These are phyloP conservation scores for Kwoniella sp. DNA, from an alignment of 768 basidiomycete genomes.

Conservation along the genomic window DNA sequence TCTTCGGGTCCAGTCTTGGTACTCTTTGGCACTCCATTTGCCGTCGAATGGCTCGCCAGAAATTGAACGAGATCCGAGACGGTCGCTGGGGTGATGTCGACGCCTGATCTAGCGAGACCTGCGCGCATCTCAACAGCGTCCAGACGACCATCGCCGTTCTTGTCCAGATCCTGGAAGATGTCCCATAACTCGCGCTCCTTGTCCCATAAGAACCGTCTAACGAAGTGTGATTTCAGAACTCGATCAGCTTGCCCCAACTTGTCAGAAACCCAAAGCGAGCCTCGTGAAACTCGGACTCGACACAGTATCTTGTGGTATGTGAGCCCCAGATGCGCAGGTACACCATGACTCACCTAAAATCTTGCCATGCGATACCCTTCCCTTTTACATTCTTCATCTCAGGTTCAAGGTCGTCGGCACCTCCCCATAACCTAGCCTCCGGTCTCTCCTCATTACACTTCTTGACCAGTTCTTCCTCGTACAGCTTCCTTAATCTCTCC, in stretches of 20 bases:
- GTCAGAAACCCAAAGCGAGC: too few species aligned
- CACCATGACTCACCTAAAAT: conserved; percentile 54
- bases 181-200: conserved; percentile 73
- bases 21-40: conserved; percentile 11
- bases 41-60: conserved; percentile 64
- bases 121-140: conserved; percentile 67
- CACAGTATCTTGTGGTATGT: not conserved
- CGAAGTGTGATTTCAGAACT: too few species aligned
- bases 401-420: conserved; percentile 50
- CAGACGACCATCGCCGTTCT: conserved; percentile 82
- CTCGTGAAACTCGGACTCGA: too few species aligned
- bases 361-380: conserved; percentile 55
- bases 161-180: conserved; percentile 87
- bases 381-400: conserved; percentile 37
- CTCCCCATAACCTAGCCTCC: conserved; percentile 54
- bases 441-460: conserved; percentile 50
- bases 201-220: conserved; percentile 55
- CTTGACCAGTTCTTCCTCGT: conserved; percentile 74
- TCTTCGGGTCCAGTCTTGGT: conserved; percentile 53
- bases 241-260: too few species aligned
- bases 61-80: conserved; percentile 78
- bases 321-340: not conserved
- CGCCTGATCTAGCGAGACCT: conserved; percentile 75
- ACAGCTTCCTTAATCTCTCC: conserved; percentile 67
- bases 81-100: conserved; percentile 69